Base-by-base conservation (phyloP, 2,329 filamentous ascomycete species). In the Aspergillus ustus region DNA sequence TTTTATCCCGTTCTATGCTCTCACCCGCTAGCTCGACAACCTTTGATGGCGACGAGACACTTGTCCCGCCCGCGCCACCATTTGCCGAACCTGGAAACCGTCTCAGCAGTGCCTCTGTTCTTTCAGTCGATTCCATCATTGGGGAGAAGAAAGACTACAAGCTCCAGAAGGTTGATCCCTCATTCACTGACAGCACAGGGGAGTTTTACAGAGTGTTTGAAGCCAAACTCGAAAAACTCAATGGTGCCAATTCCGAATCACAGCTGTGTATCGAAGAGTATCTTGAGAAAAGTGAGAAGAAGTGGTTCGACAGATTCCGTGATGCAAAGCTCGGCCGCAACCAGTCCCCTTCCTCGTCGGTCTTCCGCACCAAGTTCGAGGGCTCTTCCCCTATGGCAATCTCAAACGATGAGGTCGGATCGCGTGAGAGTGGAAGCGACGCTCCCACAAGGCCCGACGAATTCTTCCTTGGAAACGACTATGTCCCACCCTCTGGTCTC, bases 201-300 rank as follows among this genome's bases (percentile, higher is more conserved):
- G 81, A 87, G 63, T 90, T 87, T 72, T 87, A 85, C 65, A 80
- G 80, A 62, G 80, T 77, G 1, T 89, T 89, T 64, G 83, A 85
- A 60, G 81, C 83, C 71, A 84, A 81, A 69, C 80, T 89, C 1
- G 82, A 85, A 34, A 73, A 75, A 2, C 77, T 90, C 17, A 83
- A 78, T 50, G 85, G 83, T 8, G 80, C 82, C 63, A 88, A 84
- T 62, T 89, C 86, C 0, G 82, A 85, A 62, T 81, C 77, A 1
- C 78, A 84, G 34, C 77, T 89, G 8, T 90, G 87, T 69, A 88
- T 90, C 60, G 88, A 90, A 67, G 82, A 87, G 45, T 90, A 85
- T 70, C 77, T 90, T 13, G 82, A 84, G 63, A 86, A 86, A 69
- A 87, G 85, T 25, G 87, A 90, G 73, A 89, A 89, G 78, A 82